These are phyloP conservation scores for Gaillardinia entomophila DNA, from an alignment of 805 yeast species.

Conservation along the genomic window DNA sequence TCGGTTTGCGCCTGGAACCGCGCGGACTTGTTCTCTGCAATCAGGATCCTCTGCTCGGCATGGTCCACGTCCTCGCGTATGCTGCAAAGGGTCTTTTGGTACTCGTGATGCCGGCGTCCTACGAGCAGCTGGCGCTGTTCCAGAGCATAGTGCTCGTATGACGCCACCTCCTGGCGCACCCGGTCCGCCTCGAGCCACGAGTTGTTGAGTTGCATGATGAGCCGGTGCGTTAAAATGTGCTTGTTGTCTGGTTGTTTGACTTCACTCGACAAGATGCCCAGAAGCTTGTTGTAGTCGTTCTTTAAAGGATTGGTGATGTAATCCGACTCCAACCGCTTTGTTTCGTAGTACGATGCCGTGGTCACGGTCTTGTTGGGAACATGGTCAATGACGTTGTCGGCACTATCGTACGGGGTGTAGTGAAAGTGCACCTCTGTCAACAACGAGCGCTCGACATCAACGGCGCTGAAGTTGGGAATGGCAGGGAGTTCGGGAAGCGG, in stretches of 20 bases:
- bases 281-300: constrained; percentile 42
- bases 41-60: constrained; percentile 26
- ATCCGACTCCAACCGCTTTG: constrained; percentile 58
- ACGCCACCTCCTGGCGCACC: constrained; percentile 38
- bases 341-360: constrained; percentile 45
- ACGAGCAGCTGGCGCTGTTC: constrained; percentile 38
- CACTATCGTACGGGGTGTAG: constrained; percentile 45
- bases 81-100: constrained; percentile 38
- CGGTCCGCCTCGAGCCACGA: constrained; percentile 37
- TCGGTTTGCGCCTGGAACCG: constrained; percentile 28
- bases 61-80: constrained; percentile 44
- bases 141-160: constrained; percentile 25
- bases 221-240: constrained; percentile 52
- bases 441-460: constrained; percentile 75
- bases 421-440: constrained; percentile 69
- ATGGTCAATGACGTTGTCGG: constrained; percentile 19
- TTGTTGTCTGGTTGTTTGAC: constrained; percentile 22
- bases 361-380: constrained; percentile 6
- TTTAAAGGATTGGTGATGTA: constrained; percentile 65
- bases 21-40: constrained; percentile 24
- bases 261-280: constrained; percentile 44
- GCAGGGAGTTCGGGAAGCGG: constrained; percentile 70
- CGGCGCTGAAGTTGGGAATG: constrained; percentile 56
- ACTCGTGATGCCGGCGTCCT: constrained; percentile 38
- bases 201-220: constrained; percentile 51